These are phyloP conservation scores for Alternaria rosae DNA, from an alignment of 2,329 filamentous ascomycete species.

Conservation along the genomic window DNA sequence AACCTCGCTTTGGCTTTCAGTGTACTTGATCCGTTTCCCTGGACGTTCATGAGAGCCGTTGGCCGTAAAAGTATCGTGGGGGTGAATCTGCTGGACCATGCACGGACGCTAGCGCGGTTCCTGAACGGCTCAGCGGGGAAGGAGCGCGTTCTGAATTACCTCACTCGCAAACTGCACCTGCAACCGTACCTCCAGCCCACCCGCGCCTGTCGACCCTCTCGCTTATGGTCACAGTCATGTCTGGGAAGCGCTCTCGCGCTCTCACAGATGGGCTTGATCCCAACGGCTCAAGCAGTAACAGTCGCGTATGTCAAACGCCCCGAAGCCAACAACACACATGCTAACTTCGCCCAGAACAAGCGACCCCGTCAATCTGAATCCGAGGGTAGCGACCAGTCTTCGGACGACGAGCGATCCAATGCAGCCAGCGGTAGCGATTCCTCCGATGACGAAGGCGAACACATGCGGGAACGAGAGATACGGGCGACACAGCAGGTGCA, in stretches of 20 bases:
- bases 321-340: background rate
- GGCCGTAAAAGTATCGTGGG: background rate
- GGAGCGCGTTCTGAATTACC: conserved; percentile 28
- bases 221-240: conserved; percentile 25
- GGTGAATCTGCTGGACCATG: background rate
- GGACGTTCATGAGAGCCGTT: background rate
- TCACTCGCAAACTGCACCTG: conserved; percentile 3
- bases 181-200: conserved; percentile 1
- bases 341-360: conserved; percentile 40
- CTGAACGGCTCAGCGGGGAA: conserved; percentile 23
- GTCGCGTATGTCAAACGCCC: conserved; percentile 28
- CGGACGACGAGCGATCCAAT: conserved; percentile 18
- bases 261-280: conserved; percentile 27
- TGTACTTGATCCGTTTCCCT: background rate
- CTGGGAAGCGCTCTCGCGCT: conserved; percentile 43
- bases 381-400: conserved; percentile 30
- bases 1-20: background rate
- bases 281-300: conserved; percentile 14
- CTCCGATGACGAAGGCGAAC: conserved; percentile 26
- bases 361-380: conserved; percentile 35
- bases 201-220: background rate
- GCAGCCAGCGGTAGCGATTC: conserved; percentile 16
- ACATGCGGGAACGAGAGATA: conserved; percentile 26
- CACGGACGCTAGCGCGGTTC: conserved; percentile 15
- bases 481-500: conserved; percentile 43